Percentiles rank a stretch among this genome's conserved stretches.
These are phyloP conservation scores for Suaeda aralocaspica DNA, from an alignment of 148 eudicot species.

Conservation along the genomic window DNA sequence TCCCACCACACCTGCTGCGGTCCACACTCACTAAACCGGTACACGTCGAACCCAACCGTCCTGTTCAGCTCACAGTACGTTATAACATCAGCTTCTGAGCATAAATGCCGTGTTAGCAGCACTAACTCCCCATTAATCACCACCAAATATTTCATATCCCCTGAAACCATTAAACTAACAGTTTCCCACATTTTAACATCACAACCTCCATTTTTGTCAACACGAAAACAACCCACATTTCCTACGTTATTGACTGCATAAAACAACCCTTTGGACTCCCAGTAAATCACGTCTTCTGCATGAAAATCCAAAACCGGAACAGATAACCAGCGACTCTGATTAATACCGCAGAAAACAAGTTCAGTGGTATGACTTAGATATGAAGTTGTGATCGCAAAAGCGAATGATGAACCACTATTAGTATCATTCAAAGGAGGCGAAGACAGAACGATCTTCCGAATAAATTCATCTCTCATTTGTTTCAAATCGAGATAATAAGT, in stretches of 20 bases:
- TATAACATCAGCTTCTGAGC: constrained; percentile 29
- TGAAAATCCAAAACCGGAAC: constrained; percentile 32
- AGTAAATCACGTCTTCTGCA: constrained; percentile 61
- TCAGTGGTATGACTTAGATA: constrained; percentile 28
- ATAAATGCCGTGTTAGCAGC: constrained; percentile 44
- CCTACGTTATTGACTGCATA: constrained; percentile 60
- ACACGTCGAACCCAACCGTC: constrained; percentile 53
- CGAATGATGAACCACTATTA: constrained; percentile 26
- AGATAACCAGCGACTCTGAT: constrained; percentile 43
- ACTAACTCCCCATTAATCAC: constrained; percentile 33
- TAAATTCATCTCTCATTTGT: constrained; percentile 51
- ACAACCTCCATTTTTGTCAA: constrained; percentile 17
- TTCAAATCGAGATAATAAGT: constrained; percentile 31
- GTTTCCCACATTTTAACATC: constrained; percentile 29
- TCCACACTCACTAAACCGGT: constrained; percentile 31
- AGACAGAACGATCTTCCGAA: constrained; percentile 63
- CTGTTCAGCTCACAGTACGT: constrained; percentile 32
- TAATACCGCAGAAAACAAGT: constrained; percentile 50
- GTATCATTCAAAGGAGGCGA: constrained; percentile 31
- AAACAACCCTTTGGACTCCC: constrained; percentile 32
- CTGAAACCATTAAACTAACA: constrained; percentile 24
- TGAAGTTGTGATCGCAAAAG: constrained; percentile 39
- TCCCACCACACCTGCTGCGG: constrained; percentile 42
- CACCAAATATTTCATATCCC: constrained; percentile 68
- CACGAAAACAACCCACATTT: constrained; percentile 41